Base-by-base conservation (phyloP, 371 early-diverging fungal species). In the Massospora cicadina region DNA sequence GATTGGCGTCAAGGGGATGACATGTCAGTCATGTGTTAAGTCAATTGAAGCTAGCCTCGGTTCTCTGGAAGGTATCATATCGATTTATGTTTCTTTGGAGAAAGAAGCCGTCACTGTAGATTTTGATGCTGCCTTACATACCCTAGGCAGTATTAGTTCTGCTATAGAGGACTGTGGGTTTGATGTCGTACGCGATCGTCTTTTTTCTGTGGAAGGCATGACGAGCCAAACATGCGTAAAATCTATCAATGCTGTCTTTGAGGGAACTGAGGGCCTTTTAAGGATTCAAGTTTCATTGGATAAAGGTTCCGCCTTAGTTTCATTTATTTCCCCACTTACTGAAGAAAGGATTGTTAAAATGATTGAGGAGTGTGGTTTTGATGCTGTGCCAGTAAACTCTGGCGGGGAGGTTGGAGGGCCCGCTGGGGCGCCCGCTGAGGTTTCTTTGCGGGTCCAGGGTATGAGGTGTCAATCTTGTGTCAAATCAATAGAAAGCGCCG, bases 381-480 rank as follows among this genome's bases (percentile, higher is more conserved):
- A 63, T 17, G 63, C 55, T 28, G n/a, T 24, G 26, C 55, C 21
- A 21, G 23, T 43, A 17, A 43, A 31, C 10, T 13, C 12, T 43
- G 10, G 23, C 2, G 43, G 24, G 53, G n/a, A n/a, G n/a, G n/a
- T n/a, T n/a, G n/a, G n/a, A n/a, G n/a, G n/a, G n/a, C n/a, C n/a
- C n/a, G 55, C 25, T 54, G 13, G 23, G n/a, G 32, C 27, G 21
- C 24, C 26, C 24, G 55, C 2, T n/a, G 17, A 60, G 32, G 25
- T 60, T 30, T 30, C 25, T 17, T 23, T 60, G 21, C 27, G 32
- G n/a, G 60, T 60, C 28, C 28, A 60, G 30, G 91, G 92, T 21
- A 91, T 91, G 91, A 90, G 88, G 17, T 91, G 91, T 73, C 78
- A 83, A 60, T 87, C 89, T 17, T 91, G 91, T 66, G 90, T 90